A percentile compares a stretch with the other conserved stretches of the same genome.
Conservation (phyloP, 192 early-diverging fungal species). For the Jimgerdemannia lactiflua region DNA sequence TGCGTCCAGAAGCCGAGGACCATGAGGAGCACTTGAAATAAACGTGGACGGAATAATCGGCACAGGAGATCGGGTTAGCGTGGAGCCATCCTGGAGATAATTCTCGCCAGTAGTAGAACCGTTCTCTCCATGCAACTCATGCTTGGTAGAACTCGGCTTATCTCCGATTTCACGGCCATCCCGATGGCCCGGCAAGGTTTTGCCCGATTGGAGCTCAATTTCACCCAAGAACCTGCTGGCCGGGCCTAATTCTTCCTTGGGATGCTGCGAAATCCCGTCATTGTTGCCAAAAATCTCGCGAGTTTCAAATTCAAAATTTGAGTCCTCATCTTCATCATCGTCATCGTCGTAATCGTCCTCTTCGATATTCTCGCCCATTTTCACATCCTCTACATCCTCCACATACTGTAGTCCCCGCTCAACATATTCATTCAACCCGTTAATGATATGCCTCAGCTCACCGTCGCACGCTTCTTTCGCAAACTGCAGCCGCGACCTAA, state of each 20-base stretch:
- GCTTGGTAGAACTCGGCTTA: constrained; percentile 25
- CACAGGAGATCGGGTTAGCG: neutral
- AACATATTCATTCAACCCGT: constrained; percentile 65
- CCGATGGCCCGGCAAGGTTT: neutral
- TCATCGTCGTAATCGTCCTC: constrained; percentile 23
- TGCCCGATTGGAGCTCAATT: constrained; percentile 1
- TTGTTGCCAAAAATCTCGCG: neutral
- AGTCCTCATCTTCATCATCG: constrained; percentile 9
- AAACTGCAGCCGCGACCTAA: constrained; percentile 24
- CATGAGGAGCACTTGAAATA: neutral
- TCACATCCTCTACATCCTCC: constrained; percentile 30
- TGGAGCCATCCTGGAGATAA: neutral
- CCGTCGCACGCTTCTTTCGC: constrained; percentile 48
- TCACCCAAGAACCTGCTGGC: neutral
- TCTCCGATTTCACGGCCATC: constrained; percentile 13
- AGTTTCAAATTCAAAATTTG: constrained; percentile 2
- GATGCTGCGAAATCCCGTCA: neutral
- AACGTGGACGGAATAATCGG: neutral
- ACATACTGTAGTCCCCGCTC: constrained; percentile 54
- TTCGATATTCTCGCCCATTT: constrained; percentile 15
- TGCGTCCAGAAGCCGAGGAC: neutral
- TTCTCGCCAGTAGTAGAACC: neutral
- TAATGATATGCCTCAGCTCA: constrained; percentile 61
- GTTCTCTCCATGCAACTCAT: constrained; percentile 12
- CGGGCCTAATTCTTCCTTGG: neutral